Evolutionary conservation across 2,329 filamentous ascomycete genomes (phyloP).

Genomic region (Canariomyces notabilis): DNA sequence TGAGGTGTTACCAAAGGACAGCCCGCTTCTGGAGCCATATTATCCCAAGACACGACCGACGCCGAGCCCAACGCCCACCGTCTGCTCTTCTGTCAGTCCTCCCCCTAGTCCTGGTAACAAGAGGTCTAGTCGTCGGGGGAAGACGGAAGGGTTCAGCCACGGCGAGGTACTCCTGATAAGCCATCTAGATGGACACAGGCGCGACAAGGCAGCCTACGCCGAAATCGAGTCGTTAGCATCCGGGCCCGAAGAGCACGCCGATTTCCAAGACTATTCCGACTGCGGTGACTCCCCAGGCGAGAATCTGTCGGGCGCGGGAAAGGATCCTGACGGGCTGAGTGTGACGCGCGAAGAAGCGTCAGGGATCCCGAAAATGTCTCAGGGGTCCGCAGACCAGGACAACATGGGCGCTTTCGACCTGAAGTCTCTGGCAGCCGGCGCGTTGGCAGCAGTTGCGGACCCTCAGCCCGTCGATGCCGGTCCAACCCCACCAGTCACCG

Average conservation of each 20-base stretch:
- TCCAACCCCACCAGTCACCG: conserved; percentile 21
- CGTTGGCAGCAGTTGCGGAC: conserved; percentile 23
- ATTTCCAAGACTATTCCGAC: conserved; percentile 7
- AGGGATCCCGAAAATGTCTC: conserved; percentile 10
- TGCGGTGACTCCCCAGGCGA: conserved; percentile 4
- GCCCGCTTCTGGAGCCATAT: conserved; percentile 36
- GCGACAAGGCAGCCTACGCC: conserved; percentile 58
- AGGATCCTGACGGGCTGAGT: background rate
- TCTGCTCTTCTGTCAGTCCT: conserved; percentile 42
- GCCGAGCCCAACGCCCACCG: conserved; percentile 44
- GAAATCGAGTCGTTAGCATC: conserved; percentile 47
- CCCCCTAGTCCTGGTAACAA: conserved; percentile 36
- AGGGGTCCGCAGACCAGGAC: conserved; percentile 7
- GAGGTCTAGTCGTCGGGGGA: conserved; percentile 49
- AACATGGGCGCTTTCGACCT: conserved; percentile 27
- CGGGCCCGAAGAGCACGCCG: conserved; percentile 12
- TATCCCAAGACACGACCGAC: conserved; percentile 45
- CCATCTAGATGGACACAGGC: conserved; percentile 58
- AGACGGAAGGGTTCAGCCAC: conserved; percentile 51
- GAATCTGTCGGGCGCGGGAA: conserved; percentile 1
- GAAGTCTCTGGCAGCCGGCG: conserved; percentile 30
- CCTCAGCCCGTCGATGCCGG: conserved; percentile 19
- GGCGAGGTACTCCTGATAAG: conserved; percentile 64
- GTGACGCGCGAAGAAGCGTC: background rate
- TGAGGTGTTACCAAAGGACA: conserved; percentile 38